Evolutionary conservation across 2,329 filamentous ascomycete species (phyloP).

Genomic region (Penicillium concentricum): DNA sequence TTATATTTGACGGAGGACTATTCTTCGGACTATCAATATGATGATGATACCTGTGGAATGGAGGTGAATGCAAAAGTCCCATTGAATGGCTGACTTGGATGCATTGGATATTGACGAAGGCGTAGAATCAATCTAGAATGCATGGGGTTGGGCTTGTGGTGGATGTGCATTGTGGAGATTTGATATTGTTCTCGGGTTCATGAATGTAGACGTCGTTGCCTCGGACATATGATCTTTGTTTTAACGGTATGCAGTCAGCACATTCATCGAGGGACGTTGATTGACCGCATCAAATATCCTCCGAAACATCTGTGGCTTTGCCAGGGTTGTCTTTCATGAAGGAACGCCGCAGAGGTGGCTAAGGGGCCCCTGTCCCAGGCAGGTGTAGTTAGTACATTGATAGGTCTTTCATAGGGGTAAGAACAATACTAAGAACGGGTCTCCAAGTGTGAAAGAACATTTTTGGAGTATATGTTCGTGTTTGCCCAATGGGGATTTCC

Average conservation of each 20-base stretch:
- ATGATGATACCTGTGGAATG: neutral
- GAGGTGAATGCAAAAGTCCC: neutral
- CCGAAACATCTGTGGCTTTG: neutral
- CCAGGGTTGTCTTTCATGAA: neutral
- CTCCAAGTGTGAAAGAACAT: neutral
- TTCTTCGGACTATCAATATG: neutral
- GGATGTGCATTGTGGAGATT: neutral
- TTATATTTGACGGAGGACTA: neutral
- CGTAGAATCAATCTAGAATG: neutral
- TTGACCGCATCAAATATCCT: neutral
- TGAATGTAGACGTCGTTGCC: neutral
- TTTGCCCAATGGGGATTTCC: neutral
- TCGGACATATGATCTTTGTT: constrained; percentile 1
- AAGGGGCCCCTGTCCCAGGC: neutral
- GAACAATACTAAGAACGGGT: constrained; percentile 7
- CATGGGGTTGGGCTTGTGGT: neutral
- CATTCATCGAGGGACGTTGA: neutral
- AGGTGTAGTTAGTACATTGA: neutral
- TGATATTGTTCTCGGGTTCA: constrained; percentile 5
- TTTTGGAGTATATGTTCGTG: neutral
- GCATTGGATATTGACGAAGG: neutral
- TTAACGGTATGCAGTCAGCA: neutral
- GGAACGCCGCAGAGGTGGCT: neutral
- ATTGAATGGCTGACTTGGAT: neutral
- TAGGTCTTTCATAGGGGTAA: neutral